These are phyloP conservation scores for Reticulascus tulasneorum DNA, from an alignment of 2,329 filamentous ascomycete species.

Conservation along the genomic window DNA sequence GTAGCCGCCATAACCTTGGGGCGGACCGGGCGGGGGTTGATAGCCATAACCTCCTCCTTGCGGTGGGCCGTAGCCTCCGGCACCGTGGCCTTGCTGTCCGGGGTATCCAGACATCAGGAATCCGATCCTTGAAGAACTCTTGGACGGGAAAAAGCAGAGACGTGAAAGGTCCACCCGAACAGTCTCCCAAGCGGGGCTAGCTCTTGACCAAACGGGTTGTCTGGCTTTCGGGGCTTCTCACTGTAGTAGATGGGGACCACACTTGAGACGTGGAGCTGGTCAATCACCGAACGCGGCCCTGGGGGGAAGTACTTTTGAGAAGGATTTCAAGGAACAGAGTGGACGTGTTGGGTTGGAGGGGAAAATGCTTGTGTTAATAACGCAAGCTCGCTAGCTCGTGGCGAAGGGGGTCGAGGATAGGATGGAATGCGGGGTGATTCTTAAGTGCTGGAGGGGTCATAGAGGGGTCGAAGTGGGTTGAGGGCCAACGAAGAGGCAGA, in stretches of 20 bases:
- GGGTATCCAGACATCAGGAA: slow-evolving; percentile 30
- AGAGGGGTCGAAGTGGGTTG: no score
- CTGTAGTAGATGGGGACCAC: slow-evolving; percentile 4
- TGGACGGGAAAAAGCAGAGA: neutral
- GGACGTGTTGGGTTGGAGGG: no score
- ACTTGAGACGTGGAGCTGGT: slow-evolving; percentile 9
- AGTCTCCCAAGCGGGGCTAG: no score
- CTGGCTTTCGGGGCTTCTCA: slow-evolving; percentile 1
- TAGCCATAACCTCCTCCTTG: slow-evolving; percentile 17
- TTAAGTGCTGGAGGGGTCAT: no score
- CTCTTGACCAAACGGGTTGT: slow-evolving; percentile 1
- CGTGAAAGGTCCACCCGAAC: no score
- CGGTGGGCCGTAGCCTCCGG: slow-evolving; percentile 25
- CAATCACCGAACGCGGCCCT: neutral
- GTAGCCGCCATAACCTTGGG: slow-evolving; percentile 28
- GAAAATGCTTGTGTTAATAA: no score
- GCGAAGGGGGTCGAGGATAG: no score
- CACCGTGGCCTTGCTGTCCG: slow-evolving; percentile 35
- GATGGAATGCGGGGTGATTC: no score
- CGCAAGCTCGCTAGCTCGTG: no score
- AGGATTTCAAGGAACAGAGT: no score
- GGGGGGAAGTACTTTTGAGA: no score
- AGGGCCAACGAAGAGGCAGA: no score
- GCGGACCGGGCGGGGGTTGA: slow-evolving; percentile 13
- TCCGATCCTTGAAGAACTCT: neutral